Evolutionary conservation across 495 filamentous ascomycete genomes (phyloP).

Genomic region (Xylaria castorea): DNA sequence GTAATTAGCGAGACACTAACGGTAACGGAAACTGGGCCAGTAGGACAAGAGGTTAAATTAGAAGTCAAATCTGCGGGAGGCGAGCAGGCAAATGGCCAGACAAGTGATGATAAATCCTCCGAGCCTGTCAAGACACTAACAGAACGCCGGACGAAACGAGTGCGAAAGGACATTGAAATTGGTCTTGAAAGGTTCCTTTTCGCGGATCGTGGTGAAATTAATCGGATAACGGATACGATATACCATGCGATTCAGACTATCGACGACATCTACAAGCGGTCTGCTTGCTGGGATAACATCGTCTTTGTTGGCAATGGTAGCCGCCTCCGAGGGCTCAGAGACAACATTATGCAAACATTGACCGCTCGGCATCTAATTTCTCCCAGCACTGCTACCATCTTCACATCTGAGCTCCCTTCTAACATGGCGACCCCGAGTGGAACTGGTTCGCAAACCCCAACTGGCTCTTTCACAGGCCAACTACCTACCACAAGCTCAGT

Average conservation of each 20-base stretch:
- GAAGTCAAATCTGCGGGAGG: constrained; percentile 33
- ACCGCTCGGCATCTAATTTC: constrained; percentile 85
- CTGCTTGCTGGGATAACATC: constrained; percentile 86
- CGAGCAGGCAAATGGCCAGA: constrained; percentile 25
- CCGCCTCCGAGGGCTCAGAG: constrained; percentile 83
- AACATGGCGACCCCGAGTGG: constrained; percentile 87
- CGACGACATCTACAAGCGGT: constrained; percentile 77
- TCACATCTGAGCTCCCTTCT: constrained; percentile 92
- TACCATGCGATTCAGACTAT: constrained; percentile 81
- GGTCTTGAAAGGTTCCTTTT: constrained; percentile 88
- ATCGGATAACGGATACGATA: constrained; percentile 80
- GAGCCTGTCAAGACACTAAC: constrained; percentile 34
- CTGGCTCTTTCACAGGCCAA: constrained; percentile 64
- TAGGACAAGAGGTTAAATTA: constrained; percentile 29
- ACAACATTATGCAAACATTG: constrained; percentile 80
- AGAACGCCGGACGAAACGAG: constrained; percentile 50
- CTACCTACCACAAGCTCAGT: constrained; percentile 64
- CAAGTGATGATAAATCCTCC: constrained; percentile 22
- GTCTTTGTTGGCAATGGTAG: constrained; percentile 89
- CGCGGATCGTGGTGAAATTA: constrained; percentile 73
- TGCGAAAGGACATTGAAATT: constrained; percentile 80
- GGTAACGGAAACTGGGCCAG: constrained; percentile 33
- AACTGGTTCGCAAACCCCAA: constrained; percentile 90
- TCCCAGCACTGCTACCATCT: constrained; percentile 89
- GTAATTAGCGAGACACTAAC: constrained; percentile 50